Conservation (phyloP, 257 asterid genomes). For the Jaltomata sinuosa region DNA sequence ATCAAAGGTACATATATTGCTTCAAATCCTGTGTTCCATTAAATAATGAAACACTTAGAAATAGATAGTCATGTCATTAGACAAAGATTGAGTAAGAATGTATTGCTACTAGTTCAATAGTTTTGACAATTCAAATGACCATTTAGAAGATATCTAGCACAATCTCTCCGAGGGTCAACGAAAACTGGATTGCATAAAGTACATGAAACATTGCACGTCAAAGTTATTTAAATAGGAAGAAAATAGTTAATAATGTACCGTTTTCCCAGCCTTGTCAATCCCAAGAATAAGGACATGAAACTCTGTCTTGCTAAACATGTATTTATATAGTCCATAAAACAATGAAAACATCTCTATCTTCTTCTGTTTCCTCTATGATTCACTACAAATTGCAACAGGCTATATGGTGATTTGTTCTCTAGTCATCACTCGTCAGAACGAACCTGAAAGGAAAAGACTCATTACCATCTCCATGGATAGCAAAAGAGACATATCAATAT, state of each 20-base stretch:
- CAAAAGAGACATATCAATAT: not conserved
- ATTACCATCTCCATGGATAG: not conserved
- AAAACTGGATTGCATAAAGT: not conserved
- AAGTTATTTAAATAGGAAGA: not conserved
- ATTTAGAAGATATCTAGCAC: not conserved
- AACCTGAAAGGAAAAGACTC: not conserved
- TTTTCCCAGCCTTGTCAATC: slow-evolving; percentile 90
- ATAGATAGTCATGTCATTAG: not conserved
- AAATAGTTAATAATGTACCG: slow-evolving; percentile 26
- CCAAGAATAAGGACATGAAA: slow-evolving; percentile 95
- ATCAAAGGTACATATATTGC: not conserved
- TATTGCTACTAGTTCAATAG: not conserved
- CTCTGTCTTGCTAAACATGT: slow-evolving; percentile 80
- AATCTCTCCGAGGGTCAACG: too few species aligned
- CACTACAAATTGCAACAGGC: not conserved
- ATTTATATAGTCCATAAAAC: slow-evolving; percentile 75
- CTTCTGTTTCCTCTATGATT: slow-evolving; percentile 7
- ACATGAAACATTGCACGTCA: not conserved
- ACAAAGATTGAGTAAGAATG: not conserved
- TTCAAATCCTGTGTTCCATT: not conserved
- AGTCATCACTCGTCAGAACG: not conserved
- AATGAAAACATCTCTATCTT: slow-evolving; percentile 67
- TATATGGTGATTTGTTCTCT: not conserved
- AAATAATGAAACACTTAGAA: not conserved
- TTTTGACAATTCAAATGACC: not conserved